These are phyloP conservation scores for Phytopythium litorale DNA, from an alignment of 352 stramenopile genomes.

Conservation along the genomic window DNA sequence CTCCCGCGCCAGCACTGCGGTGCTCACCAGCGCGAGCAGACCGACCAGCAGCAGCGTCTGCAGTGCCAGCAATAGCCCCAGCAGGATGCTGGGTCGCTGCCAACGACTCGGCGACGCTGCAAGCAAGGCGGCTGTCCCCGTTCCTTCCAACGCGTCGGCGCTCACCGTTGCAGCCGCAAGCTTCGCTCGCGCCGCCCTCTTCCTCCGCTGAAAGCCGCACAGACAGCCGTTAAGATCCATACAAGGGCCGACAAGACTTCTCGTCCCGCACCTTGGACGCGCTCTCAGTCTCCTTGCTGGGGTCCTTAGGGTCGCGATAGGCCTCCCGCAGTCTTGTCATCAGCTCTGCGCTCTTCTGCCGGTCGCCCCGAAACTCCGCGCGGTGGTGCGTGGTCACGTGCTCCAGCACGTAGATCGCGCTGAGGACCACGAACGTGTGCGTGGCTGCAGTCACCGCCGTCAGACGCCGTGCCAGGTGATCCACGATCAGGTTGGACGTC, in stretches of 20 bases:
- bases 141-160: background rate
- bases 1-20: conserved; percentile 35
- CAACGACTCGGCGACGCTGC: background rate
- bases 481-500: conserved; percentile 27
- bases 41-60: conserved; percentile 29
- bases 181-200: conserved; percentile 3
- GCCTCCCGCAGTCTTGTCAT: conserved; percentile 1
- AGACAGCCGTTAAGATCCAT: background rate
- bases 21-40: conserved; percentile 19
- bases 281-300: conserved; percentile 1
- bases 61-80: conserved; percentile 22
- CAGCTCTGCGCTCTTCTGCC: background rate
- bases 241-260: background rate
- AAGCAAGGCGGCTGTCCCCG: background rate
- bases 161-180: background rate
- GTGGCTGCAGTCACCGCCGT: conserved; percentile 20
- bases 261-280: background rate
- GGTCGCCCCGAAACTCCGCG: background rate
- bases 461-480: conserved; percentile 27
- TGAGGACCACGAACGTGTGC: conserved; percentile 31
- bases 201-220: background rate
- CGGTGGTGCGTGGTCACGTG: background rate
- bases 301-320: background rate
- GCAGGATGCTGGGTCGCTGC: conserved; percentile 17
- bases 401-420: conserved; percentile 20